Evolutionary conservation across 2,329 filamentous ascomycete species (phyloP).

Genomic region (Pyrenochaeta sp.): DNA sequence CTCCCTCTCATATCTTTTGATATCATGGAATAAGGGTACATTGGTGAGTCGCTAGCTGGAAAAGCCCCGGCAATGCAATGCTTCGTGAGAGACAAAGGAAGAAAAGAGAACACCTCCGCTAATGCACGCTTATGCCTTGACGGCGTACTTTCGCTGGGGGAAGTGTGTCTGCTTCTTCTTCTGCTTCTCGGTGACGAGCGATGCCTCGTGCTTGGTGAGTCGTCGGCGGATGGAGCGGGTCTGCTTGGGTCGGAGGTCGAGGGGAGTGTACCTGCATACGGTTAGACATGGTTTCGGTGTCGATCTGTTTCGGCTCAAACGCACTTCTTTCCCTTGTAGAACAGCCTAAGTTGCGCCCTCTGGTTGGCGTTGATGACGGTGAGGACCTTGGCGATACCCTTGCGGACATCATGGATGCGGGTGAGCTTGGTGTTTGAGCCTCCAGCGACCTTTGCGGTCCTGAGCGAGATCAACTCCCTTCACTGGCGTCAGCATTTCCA

Average conservation of each 20-base stretch:
- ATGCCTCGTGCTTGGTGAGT: constrained; percentile 89
- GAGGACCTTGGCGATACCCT: constrained; percentile 98
- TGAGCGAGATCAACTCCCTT: constrained; percentile 87
- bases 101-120: constrained; percentile 45
- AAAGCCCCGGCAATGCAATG: constrained; percentile 53
- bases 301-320: constrained; percentile 22
- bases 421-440: constrained; percentile 94
- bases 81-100: constrained; percentile 50
- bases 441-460: constrained; percentile 96
- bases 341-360: constrained; percentile 88
- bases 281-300: constrained; percentile 30
- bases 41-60: constrained; percentile 49
- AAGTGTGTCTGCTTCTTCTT: constrained; percentile 97
- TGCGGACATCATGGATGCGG: constrained; percentile 87
- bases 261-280: constrained; percentile 74
- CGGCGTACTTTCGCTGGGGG: constrained; percentile 97
- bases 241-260: constrained; percentile 98
- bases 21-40: constrained; percentile 50
- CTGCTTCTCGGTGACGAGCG: constrained; percentile 87
- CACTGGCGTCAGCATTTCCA: constrained; percentile 40
- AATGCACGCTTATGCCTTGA: constrained; percentile 75
- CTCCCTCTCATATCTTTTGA: constrained; percentile 40
- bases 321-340: constrained; percentile 99
- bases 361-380: constrained; percentile 99
- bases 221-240: constrained; percentile 97